Base-by-base conservation (phyloP, 2,329 filamentous ascomycete species). In the Acephala macrosclerotiorum region DNA sequence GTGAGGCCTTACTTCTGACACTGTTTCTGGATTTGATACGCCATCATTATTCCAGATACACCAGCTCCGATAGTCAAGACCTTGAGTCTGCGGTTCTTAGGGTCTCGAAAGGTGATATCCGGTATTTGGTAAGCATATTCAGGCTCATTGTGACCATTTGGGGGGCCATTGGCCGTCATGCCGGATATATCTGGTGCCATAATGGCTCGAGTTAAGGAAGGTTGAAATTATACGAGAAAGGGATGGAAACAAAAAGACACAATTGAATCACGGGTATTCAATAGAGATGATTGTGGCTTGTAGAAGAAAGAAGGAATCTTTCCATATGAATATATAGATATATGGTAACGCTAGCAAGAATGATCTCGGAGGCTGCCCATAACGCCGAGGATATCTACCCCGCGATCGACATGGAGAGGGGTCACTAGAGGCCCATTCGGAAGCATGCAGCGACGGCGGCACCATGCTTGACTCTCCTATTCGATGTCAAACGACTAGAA, bases 41-140 rank as follows among this genome's bases (percentile, higher is more conserved):
- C 81, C 72, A 80, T 78, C 67, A 81, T 72, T 14, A 84, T 83
- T 6, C 81, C 81, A 11, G 79, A 80, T 1, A 83, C 76, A 6
- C 82, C 82, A 3, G 79, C 82, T 35, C 82, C 82, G 61, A 84
- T 82, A 9, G 80, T 83, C 45, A 85, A 66, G 2, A 83, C 79
- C 49, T 78, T 80, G 26, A 85, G 64, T 67, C 80, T 82, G 12
- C 81, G 78, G 53, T 79, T 78, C 18, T 75, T 73, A 3, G 79
- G 79, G 64, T 80, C 77, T 38, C 68, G 53, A 22, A 70, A 69
- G 29, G 64, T 67, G 53, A 69, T 67, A 35, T 70, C 61, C 56
- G 66, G 68, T 18, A 70, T 67, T 22, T 66, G 11, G 29, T 68
- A 70, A 18, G 25, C 35, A 14, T 53, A 25, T 33, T 9, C 25